Evolutionary conservation across 2,329 filamentous ascomycete genomes (phyloP).

Genomic region (Gremmenia infestans): DNA sequence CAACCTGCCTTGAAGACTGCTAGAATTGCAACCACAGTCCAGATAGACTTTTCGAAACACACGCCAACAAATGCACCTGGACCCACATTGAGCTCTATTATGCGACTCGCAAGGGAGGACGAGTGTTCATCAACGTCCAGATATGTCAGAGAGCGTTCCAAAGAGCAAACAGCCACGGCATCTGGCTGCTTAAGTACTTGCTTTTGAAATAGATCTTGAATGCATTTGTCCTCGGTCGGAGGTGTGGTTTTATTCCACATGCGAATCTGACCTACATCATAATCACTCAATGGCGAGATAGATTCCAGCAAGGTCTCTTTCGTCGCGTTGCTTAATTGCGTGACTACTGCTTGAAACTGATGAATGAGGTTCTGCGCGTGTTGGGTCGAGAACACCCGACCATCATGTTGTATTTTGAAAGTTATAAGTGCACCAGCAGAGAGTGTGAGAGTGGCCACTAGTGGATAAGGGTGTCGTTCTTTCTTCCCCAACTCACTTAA

Average conservation of each 20-base stretch:
- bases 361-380: background rate
- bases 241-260: background rate
- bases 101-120: slow-evolving; percentile 6
- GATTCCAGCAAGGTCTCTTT: background rate
- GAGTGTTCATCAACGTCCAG: slow-evolving; percentile 17
- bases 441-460: background rate
- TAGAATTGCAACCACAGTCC: slow-evolving; percentile 21
- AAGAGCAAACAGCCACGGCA: slow-evolving; percentile 17
- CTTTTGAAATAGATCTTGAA: background rate
- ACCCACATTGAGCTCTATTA: slow-evolving; percentile 11
- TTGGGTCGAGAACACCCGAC: background rate
- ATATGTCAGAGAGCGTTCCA: slow-evolving; percentile 19
- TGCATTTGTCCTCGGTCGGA: background rate
- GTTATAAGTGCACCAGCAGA: background rate
- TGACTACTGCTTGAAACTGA: background rate
- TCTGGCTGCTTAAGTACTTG: slow-evolving; percentile 7
- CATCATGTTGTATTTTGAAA: background rate
- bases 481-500: background rate
- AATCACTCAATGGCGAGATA: background rate
- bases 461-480: background rate
- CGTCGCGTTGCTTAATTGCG: background rate
- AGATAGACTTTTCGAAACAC: slow-evolving; percentile 25
- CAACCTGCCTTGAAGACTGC: slow-evolving; percentile 21
- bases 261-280: background rate
- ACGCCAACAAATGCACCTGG: slow-evolving; percentile 15